A percentile compares a stretch with the other conserved stretches of the same genome.
Evolutionary conservation across 441 rosid species (phyloP).

Genomic region (Pelargonium cotyledonis): DNA sequence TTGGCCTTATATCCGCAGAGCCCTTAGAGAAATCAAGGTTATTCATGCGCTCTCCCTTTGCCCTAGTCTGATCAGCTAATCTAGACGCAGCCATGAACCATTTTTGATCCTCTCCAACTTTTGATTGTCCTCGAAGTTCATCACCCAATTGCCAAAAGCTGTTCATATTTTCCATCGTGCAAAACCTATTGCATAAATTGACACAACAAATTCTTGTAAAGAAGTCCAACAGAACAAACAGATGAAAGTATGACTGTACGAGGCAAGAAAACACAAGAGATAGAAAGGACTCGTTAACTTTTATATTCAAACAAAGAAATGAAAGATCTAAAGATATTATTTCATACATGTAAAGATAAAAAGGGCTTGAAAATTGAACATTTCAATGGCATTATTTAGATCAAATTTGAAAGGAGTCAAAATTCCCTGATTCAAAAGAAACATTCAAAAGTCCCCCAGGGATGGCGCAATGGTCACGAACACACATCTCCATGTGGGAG

Average conservation of each 20-base stretch:
- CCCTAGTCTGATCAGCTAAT: conserved; percentile 80
- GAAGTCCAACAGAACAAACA: neutral
- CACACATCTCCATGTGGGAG: too few relatives aligned
- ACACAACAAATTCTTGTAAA: conserved; percentile 11
- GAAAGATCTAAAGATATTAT: neutral
- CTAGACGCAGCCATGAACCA: conserved; percentile 87
- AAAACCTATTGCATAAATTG: conserved; percentile 21
- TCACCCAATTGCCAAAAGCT: conserved; percentile 95
- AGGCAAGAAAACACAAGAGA: neutral
- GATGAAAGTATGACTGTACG: neutral
- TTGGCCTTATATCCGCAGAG: conserved; percentile 47
- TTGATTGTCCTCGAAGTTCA: conserved; percentile 82
- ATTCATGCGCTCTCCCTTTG: conserved; percentile 81
- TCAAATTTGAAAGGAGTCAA: neutral
- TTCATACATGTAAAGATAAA: neutral
- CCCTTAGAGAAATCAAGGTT: conserved; percentile 81
- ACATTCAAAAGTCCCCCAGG: too few relatives aligned
- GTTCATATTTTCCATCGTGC: conserved; percentile 51
- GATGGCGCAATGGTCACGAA: too few relatives aligned
- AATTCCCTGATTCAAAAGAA: neutral
- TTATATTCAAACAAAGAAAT: neutral
- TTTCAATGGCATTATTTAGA: neutral
- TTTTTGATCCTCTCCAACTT: conserved; percentile 76
- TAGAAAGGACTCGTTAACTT: neutral
- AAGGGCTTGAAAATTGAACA: neutral